Conservation (phyloP, 306 rosid species). For the Alnus rubra region DNA sequence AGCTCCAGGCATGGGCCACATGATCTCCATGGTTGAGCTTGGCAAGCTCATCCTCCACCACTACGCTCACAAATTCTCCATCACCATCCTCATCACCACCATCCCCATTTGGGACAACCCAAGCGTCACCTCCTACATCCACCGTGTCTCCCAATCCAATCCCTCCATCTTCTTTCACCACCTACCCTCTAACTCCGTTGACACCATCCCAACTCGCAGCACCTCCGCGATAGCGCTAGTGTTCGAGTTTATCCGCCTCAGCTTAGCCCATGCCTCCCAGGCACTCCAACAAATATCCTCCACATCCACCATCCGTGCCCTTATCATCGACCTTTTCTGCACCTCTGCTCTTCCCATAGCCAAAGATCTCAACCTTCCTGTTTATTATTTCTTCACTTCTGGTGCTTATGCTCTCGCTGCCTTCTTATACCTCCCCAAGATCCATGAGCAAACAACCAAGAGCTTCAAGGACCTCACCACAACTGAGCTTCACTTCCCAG, state of each 20-base stretch:
- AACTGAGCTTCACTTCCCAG: constrained; percentile 4
- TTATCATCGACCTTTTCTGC: constrained; percentile 38
- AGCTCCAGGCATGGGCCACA: constrained; percentile 37
- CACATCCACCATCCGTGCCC: constrained; percentile 12
- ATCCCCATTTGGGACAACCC: constrained; percentile 1
- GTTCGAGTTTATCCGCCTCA: constrained; percentile 26
- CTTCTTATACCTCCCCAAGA: constrained; percentile 8
- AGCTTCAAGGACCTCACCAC: constrained; percentile 23
- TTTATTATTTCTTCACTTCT: neutral
- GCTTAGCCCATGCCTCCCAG: neutral
- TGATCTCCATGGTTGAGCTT: constrained; percentile 42
- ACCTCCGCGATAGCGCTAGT: too few relatives aligned
- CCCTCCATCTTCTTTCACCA: constrained; percentile 35
- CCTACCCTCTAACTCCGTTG: constrained; percentile 17
- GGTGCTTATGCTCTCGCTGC: neutral
- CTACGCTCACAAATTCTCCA: constrained; percentile 16
- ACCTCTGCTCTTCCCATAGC: constrained; percentile 7
- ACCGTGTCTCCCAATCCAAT: constrained; percentile 23
- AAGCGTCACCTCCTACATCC: constrained; percentile 17
- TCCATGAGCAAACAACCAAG: neutral
- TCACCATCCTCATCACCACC: constrained; percentile 30
- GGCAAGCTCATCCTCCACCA: constrained; percentile 35
- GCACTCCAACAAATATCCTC: constrained; percentile 31
- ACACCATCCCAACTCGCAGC: neutral
- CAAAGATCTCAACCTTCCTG: constrained; percentile 1